phyloP scores from a whole-genome alignment of 2,329 filamentous ascomycete genomes.

The Aspergillus sp. region DNA sequence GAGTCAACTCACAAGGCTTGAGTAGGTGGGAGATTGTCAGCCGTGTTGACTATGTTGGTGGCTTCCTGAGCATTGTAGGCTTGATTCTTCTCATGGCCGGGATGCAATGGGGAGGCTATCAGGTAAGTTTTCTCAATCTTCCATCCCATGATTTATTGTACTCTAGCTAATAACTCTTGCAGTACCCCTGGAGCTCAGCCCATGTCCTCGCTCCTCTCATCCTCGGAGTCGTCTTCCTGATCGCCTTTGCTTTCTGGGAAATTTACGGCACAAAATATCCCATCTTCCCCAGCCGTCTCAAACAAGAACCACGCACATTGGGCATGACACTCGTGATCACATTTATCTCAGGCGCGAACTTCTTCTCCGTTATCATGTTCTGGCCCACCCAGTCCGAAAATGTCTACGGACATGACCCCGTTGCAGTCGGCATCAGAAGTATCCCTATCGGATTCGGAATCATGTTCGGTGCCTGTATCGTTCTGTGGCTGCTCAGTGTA shows the following conservation, averaged over 20 bases:
- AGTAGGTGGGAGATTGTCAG: slow-evolving; percentile 39
- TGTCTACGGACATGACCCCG: slow-evolving; percentile 63
- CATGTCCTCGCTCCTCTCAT: slow-evolving; percentile 48
- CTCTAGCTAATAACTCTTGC: background rate
- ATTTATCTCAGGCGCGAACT: slow-evolving; percentile 59
- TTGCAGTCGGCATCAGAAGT: slow-evolving; percentile 62
- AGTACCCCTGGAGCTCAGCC: slow-evolving; percentile 45
- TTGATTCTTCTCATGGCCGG: slow-evolving; percentile 49
- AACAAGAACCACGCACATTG: slow-evolving; percentile 50
- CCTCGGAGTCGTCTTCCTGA: slow-evolving; percentile 41
- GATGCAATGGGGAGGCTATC: slow-evolving; percentile 52
- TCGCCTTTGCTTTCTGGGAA: slow-evolving; percentile 48
- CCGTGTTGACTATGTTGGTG: slow-evolving; percentile 51
- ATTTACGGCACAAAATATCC: slow-evolving; percentile 45
- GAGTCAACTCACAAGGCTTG: slow-evolving; percentile 40
- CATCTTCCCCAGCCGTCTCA: slow-evolving; percentile 45
- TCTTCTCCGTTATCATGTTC: slow-evolving; percentile 55
- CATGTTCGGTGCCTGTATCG: slow-evolving; percentile 58
- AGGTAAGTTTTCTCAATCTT: slow-evolving; percentile 23
- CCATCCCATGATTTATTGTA: slow-evolving; percentile 4
- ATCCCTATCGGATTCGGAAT: slow-evolving; percentile 65
- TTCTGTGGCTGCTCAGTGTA: slow-evolving; percentile 56
- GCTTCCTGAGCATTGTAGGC: slow-evolving; percentile 48
- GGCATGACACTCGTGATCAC: slow-evolving; percentile 56
- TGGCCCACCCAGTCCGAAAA: slow-evolving; percentile 66